Conservation (phyloP, 306 rosid genomes). For the Cucumis sativus region DNA sequence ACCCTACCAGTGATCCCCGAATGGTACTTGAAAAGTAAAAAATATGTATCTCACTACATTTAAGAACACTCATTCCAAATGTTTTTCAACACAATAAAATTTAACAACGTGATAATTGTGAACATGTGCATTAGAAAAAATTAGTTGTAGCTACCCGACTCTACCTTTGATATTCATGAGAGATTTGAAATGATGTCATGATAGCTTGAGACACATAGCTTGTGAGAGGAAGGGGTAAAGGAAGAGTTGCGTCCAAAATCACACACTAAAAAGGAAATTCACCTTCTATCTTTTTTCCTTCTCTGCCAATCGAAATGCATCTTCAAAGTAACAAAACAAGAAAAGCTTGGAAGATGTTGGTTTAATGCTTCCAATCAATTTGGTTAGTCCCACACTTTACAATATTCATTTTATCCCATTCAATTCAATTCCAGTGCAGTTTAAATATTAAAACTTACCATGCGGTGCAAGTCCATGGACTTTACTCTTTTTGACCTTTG, state of each 20-base stretch:
- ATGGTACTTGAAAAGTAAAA: background rate
- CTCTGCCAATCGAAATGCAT: constrained; percentile 31
- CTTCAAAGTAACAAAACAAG: background rate
- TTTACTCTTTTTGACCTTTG: too few relatives aligned
- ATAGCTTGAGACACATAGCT: constrained; percentile 52
- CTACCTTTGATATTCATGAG: constrained; percentile 55
- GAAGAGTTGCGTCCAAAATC: background rate
- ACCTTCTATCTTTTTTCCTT: constrained; percentile 19
- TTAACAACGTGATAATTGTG: background rate
- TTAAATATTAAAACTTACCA: background rate
- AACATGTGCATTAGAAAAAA: background rate
- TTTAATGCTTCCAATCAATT: too few relatives aligned
- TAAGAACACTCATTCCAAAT: background rate
- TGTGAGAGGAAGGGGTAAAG: constrained; percentile 49
- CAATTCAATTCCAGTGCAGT: background rate
- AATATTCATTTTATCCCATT: background rate
- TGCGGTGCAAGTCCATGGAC: too few relatives aligned
- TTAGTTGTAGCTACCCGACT: constrained; percentile 1
- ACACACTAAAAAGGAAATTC: constrained; percentile 7
- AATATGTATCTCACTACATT: background rate
- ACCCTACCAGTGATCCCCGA: background rate
- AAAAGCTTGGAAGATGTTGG: background rate
- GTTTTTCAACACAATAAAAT: background rate
- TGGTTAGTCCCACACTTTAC: too few relatives aligned
- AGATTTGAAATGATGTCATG: constrained; percentile 51